A percentile compares a stretch with the other conserved stretches of the same genome.
These are phyloP conservation scores for Globisporangium echinulatum DNA, from an alignment of 352 stramenopile genomes.

Conservation along the genomic window DNA sequence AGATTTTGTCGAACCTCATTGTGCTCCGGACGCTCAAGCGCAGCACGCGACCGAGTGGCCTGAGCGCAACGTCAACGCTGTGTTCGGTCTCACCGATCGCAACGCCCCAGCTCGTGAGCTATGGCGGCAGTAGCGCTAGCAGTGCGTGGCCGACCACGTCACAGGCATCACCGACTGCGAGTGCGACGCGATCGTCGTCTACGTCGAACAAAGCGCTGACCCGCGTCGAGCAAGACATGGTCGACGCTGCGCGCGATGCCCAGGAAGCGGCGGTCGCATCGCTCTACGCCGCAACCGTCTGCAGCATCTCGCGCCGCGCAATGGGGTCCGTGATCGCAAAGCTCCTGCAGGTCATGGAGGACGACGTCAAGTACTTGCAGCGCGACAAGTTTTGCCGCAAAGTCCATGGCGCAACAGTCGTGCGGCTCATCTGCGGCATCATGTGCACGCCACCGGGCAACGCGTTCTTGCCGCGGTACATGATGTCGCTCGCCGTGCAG, in stretches of 20 bases:
- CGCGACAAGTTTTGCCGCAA: constrained; percentile 53
- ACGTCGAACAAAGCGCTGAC: constrained; percentile 19
- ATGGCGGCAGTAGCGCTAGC: background rate
- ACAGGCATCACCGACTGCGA: background rate
- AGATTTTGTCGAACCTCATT: constrained; percentile 74
- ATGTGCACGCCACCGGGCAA: constrained; percentile 64
- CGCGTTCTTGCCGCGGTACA: constrained; percentile 77
- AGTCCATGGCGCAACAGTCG: constrained; percentile 63
- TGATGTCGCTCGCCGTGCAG: constrained; percentile 80
- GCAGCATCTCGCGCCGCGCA: constrained; percentile 65
- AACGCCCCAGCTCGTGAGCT: constrained; percentile 6
- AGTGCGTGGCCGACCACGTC: background rate
- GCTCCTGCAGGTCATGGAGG: constrained; percentile 74
- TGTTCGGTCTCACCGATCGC: constrained; percentile 37
- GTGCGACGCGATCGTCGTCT: background rate
- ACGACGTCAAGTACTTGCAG: constrained; percentile 62
- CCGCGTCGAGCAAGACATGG: constrained; percentile 38
- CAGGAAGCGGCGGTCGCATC: constrained; percentile 66
- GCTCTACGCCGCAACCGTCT: constrained; percentile 77
- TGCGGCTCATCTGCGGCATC: constrained; percentile 66
- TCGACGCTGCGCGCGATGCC: constrained; percentile 49
- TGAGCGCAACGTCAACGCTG: constrained; percentile 29
- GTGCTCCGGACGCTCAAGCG: constrained; percentile 66
- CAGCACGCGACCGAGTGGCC: constrained; percentile 32
- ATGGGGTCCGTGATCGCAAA: constrained; percentile 83